Evolutionary conservation across 2,329 filamentous ascomycete genomes (phyloP), one percentile per base, ranked within the genome.

Genomic region (Ceratocystis smalleyi): DNA sequence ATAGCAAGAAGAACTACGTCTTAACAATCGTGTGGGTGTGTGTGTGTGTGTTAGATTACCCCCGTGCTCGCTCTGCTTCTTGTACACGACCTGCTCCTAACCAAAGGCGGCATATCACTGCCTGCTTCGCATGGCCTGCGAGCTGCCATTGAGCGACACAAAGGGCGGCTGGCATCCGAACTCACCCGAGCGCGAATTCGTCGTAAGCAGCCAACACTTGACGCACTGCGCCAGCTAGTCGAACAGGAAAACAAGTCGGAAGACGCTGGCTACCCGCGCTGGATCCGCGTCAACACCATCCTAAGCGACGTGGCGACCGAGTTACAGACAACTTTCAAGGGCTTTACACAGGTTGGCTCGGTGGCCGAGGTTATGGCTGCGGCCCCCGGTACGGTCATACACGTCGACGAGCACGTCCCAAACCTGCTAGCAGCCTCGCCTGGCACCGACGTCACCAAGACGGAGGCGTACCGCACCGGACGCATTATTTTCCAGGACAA

Each of bases 401-500:
- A 85, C 69, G 73, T 94, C n/a, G 94, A 97, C 70, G 77, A 81
- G 5, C 82, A 96, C 70, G 83, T 99, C 6, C 90, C 91, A 0
- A 85, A 94, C 69, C 78, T 99, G 2, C 73, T 99, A 5, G 94
- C 91, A 1, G 76, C 96, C 1, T 85, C 89, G 1, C 83, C 87
- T 0, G 79, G 81, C 1, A 78, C 81, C 45, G 88, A 95, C 70
- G 77, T 96, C 54, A 86, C 84, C 22, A 87, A 85, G 67, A 86
- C 83, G 6, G 75, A 81, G 15, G 87, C 90, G 0, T 97, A 97
- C 73, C 80, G 77, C 15, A 77, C 81, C 0, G 92, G 92, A 0
- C 81, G 84, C 59, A 83, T 97, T 63, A 96, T 97, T 66, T 77
- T 97, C 27, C 94, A 99, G 73, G 94, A 97, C 71, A 97, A 96